A percentile compares a stretch with the other conserved stretches of the same genome.
phyloP scores from a whole-genome alignment of 768 basidiomycete species.

The Kwoniella pini region DNA sequence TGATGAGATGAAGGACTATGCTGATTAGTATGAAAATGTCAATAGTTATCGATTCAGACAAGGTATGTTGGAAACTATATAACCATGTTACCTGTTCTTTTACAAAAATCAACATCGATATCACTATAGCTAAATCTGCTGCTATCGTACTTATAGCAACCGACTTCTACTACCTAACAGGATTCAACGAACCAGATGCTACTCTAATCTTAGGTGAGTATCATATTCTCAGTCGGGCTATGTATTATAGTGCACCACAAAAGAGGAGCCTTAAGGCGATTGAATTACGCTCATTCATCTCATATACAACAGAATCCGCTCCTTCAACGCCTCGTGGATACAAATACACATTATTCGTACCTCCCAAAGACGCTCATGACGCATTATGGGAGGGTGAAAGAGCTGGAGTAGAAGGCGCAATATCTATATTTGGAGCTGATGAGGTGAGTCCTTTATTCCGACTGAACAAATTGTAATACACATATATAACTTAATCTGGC shows the following conservation, averaged over 20 bases:
- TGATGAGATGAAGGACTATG: neutral
- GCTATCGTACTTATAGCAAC: no score
- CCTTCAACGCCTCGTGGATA: constrained; percentile 72
- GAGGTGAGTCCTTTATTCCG: no score
- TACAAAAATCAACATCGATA: no score
- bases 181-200: constrained; percentile 90
- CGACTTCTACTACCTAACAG: constrained; percentile 75
- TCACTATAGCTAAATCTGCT: no score
- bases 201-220: constrained; percentile 75
- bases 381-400: constrained; percentile 93
- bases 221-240: no score
- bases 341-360: constrained; percentile 79
- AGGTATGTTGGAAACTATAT: no score
- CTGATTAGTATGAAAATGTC: neutral
- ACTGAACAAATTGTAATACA: no score
- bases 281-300: no score
- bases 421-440: constrained; percentile 74
- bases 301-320: constrained; percentile 62
- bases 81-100: no score
- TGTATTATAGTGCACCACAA: no score
- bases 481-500: no score
- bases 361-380: constrained; percentile 69
- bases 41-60: constrained; percentile 26
- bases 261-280: no score
- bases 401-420: constrained; percentile 68